Percentiles rank a stretch among this genome's conserved stretches.
These are phyloP conservation scores for Priceomyces haplophilus DNA, from an alignment of 805 yeast species.

Conservation along the genomic window DNA sequence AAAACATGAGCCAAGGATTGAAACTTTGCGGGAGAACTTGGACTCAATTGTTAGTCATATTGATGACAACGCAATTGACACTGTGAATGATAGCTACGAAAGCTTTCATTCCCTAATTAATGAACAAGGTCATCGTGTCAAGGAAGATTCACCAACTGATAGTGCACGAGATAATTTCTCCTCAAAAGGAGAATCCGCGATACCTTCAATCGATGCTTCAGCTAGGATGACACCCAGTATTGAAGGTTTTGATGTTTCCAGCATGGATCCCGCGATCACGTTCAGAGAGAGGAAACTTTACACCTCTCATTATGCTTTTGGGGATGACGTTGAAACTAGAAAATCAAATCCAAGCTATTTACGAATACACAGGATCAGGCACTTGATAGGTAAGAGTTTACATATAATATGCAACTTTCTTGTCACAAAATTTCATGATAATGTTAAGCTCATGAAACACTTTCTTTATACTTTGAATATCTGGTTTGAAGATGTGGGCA, in stretches of 20 bases:
- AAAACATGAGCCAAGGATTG: slow-evolving; percentile 23
- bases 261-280: slow-evolving; percentile 53
- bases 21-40: slow-evolving; percentile 31
- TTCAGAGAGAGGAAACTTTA: slow-evolving; percentile 61
- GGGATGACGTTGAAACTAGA: slow-evolving; percentile 48
- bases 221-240: slow-evolving; percentile 47
- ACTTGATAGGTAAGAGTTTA: slow-evolving; percentile 57
- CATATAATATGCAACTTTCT: slow-evolving; percentile 55
- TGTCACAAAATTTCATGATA: slow-evolving; percentile 51
- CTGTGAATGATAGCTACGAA: slow-evolving; percentile 16
- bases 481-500: slow-evolving; percentile 81
- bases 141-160: not conserved
- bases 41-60: slow-evolving; percentile 23
- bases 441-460: slow-evolving; percentile 59
- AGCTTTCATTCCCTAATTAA: slow-evolving; percentile 17
- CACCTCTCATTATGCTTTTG: slow-evolving; percentile 64
- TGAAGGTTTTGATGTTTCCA: slow-evolving; percentile 41
- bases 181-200: slow-evolving; percentile 11
- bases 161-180: not conserved
- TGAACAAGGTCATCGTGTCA: not conserved
- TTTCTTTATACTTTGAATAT: slow-evolving; percentile 62
- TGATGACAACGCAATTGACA: slow-evolving; percentile 17
- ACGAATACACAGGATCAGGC: slow-evolving; percentile 58
- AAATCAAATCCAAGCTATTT: slow-evolving; percentile 29
- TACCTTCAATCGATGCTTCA: slow-evolving; percentile 27